Conservation (phyloP, 139 green algal genomes). For the Tetradesmus lagerheimii region DNA sequence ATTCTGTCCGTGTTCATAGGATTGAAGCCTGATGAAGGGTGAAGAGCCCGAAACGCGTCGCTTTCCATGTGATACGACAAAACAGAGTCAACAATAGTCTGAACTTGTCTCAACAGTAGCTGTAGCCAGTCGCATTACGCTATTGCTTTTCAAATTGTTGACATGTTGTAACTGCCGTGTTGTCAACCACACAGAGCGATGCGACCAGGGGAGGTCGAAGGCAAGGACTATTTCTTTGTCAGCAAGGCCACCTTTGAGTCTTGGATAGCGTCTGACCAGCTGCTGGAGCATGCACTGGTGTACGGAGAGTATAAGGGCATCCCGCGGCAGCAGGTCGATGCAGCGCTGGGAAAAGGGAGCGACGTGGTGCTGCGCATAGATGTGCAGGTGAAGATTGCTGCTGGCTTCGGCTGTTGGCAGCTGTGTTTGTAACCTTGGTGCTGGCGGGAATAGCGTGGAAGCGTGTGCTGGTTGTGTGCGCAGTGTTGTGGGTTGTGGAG, state of each 20-base stretch:
- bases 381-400: constrained; percentile 80
- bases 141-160: too few species aligned
- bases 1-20: too few species aligned
- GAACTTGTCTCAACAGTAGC: too few species aligned
- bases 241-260: constrained; percentile 85
- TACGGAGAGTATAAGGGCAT: constrained; percentile 99
- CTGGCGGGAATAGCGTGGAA: too few species aligned
- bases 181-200: constrained; percentile 59
- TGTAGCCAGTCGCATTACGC: too few species aligned
- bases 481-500: constrained; percentile 85
- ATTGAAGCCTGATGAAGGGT: too few species aligned
- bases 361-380: constrained; percentile 96
- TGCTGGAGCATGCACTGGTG: constrained; percentile 96
- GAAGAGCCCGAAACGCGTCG: too few species aligned
- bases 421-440: too few species aligned
- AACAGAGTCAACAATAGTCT: too few species aligned
- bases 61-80: too few species aligned
- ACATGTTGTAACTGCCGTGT: too few species aligned
- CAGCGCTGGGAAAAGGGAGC: constrained; percentile 74
- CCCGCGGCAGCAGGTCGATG: constrained; percentile 81
- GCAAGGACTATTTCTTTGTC: constrained; percentile 97
- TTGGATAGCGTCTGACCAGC: constrained; percentile 83
- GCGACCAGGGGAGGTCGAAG: constrained; percentile 87
- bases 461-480: too few species aligned
- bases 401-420: neutral